phyloP scores from a whole-genome alignment of 2,329 filamentous ascomycete genomes.

The Arthrobotrys sphaeroides region DNA sequence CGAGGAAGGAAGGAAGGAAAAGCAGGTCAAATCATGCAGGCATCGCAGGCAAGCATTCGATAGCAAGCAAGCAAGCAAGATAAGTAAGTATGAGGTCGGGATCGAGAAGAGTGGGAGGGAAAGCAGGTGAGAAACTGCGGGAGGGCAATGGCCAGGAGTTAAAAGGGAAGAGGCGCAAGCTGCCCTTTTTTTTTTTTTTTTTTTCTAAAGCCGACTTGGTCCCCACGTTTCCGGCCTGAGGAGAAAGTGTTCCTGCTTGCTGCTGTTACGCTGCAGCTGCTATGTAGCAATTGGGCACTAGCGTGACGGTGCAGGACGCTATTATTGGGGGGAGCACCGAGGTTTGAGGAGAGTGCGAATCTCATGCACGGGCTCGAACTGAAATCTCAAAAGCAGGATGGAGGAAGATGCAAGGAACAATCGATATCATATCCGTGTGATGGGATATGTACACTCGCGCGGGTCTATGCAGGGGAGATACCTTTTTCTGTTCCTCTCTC shows the following conservation, averaged over 20 bases:
- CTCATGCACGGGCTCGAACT: constrained; percentile 43
- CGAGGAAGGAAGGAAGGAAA: constrained; percentile 48
- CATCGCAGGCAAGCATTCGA: not conserved
- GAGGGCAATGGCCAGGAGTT: constrained; percentile 49
- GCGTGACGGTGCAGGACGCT: constrained; percentile 32
- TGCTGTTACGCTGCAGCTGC: constrained; percentile 35
- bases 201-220: constrained; percentile 18
- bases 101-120: constrained; percentile 32
- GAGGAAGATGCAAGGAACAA: constrained; percentile 28
- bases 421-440: not conserved
- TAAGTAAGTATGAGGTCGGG: constrained; percentile 15
- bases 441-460: not conserved
- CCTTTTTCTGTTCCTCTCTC: not conserved
- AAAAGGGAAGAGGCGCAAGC: constrained; percentile 54
- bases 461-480: constrained; percentile 12
- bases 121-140: constrained; percentile 52
- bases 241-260: constrained; percentile 29
- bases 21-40: constrained; percentile 4
- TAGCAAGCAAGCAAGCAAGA: too few species aligned
- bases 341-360: constrained; percentile 21
- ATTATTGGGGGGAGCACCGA: constrained; percentile 42
- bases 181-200: constrained; percentile 35
- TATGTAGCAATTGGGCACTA: constrained; percentile 10
- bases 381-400: constrained; percentile 36
- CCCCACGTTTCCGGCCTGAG: constrained; percentile 51